Evolutionary conservation across 2,329 filamentous ascomycete species (phyloP), one percentile per base, ranked within the genome.

Genomic region (Gnomoniopsis sp.): DNA sequence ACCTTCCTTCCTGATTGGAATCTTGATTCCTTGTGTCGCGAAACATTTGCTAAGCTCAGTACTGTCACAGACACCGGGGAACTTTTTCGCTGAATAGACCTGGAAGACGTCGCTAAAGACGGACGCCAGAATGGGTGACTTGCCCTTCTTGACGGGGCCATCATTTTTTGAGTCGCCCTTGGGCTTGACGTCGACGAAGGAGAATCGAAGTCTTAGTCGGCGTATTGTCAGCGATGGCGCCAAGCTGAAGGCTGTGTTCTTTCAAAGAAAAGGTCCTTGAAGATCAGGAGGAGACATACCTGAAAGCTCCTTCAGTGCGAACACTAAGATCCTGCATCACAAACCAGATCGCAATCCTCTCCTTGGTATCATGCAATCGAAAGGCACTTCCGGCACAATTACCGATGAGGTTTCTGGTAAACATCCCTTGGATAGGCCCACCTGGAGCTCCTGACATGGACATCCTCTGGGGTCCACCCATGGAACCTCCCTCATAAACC

Each of bases 81-180:
- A 99, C 69, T 97, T 97, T 81, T 99, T 99, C 50, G 95, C 95
- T 2, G 91, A 96, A 75, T 89, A 98, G 33, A 99, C 95, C 55
- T 91, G 90, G 78, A 99, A 98, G 2, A 87, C 82, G 4, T 96
- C 89, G 50, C 90, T 96, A 74, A 93, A 98, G 66, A 87, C 88
- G 10, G 88, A 89, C 1, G 93, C 92, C 19, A 98, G 82, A 14
- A 97, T 88, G 0, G 90, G 90, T 0, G 90, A 90, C 63, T 86
- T 87, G 57, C 87, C 88, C 41, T 84, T 88, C 71, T 92, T 95
- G 61, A 96, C 78, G 44, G 60, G 53, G n/a, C 36, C 46, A 33
- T 62, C 60, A 8, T 46, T 49, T 49, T 59, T 59, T 26, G 56
- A 53, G 44, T 62, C 56, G 49, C 57, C 44, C 44, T 36, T 53